Percentiles rank a stretch among this genome's conserved stretches.
Evolutionary conservation across 257 asterid species (phyloP).

Genomic region (Solanum etuberosum): DNA sequence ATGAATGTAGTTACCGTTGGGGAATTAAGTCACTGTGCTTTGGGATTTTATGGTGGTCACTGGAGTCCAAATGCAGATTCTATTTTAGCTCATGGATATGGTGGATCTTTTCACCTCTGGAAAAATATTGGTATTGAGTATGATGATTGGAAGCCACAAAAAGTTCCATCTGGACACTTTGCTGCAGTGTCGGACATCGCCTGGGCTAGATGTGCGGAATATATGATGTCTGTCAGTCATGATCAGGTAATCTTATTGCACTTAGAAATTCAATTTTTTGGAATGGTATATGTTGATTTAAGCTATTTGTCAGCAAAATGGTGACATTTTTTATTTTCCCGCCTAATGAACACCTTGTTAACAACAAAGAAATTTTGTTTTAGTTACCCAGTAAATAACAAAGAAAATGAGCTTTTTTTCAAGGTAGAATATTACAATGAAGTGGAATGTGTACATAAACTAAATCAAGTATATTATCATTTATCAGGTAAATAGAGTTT

Average conservation of each 20-base stretch:
- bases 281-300: not conserved
- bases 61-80: slow-evolving; percentile 77
- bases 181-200: slow-evolving; percentile 76
- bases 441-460: not conserved
- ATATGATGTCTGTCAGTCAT: slow-evolving; percentile 84
- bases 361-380: not conserved
- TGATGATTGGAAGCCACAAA: slow-evolving; percentile 94
- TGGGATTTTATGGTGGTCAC: slow-evolving; percentile 95
- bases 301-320: not conserved
- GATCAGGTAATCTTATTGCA: slow-evolving; percentile 58
- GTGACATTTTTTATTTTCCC: not conserved
- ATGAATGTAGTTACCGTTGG: slow-evolving; percentile 95
- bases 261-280: not conserved
- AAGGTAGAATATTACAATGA: not conserved
- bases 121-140: slow-evolving; percentile 57
- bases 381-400: not conserved
- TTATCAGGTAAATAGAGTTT: not conserved
- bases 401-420: not conserved
- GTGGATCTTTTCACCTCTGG: slow-evolving; percentile 95
- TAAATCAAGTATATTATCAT: not conserved
- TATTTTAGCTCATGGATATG: slow-evolving; percentile 90
- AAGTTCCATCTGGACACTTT: slow-evolving; percentile 97
- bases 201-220: slow-evolving; percentile 75
- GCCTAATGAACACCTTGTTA: not conserved
- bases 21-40: slow-evolving; percentile 86